Conservation (phyloP, 1,139 yeast genomes). For the Scheffersomyces insectosa region DNA sequence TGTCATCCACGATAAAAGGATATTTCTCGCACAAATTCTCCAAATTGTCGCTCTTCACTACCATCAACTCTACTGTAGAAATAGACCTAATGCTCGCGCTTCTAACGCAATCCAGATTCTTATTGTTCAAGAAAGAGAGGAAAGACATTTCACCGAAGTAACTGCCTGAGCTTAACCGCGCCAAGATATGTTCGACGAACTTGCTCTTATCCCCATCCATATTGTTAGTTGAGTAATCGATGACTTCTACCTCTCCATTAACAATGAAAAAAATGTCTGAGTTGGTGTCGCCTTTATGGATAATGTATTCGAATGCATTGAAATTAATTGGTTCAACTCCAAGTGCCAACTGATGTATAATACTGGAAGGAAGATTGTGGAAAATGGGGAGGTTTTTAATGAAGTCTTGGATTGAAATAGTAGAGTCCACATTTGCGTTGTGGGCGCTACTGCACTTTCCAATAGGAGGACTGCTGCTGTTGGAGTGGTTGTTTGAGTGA, state of each 20-base stretch:
- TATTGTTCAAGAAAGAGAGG: constrained; percentile 46
- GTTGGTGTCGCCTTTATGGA: constrained; percentile 59
- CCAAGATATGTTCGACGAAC: constrained; percentile 43
- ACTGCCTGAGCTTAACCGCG: constrained; percentile 60
- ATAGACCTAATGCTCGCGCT: constrained; percentile 67
- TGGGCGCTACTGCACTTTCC: not conserved
- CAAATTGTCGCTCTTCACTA: constrained; percentile 54
- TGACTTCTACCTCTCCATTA: constrained; percentile 69
- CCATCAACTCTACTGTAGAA: constrained; percentile 58
- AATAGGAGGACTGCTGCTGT: not conserved
- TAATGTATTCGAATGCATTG: constrained; percentile 59
- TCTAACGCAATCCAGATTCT: constrained; percentile 32
- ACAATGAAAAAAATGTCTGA: constrained; percentile 67
- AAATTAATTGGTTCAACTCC: constrained; percentile 57
- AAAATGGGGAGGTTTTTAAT: constrained; percentile 60
- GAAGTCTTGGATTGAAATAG: constrained; percentile 57
- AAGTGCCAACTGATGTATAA: constrained; percentile 63
- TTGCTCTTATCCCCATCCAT: constrained; percentile 7
- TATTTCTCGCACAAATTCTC: constrained; percentile 54
- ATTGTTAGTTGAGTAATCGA: constrained; percentile 36
- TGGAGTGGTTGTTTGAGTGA: constrained; percentile 3
- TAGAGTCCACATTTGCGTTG: constrained; percentile 44
- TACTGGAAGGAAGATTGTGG: constrained; percentile 53
- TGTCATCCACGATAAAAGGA: constrained; percentile 59
- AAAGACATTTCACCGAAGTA: constrained; percentile 81